Evolutionary conservation across 2,329 filamentous ascomycete genomes (phyloP).

Genomic region (Talaromyces amestolkiae): DNA sequence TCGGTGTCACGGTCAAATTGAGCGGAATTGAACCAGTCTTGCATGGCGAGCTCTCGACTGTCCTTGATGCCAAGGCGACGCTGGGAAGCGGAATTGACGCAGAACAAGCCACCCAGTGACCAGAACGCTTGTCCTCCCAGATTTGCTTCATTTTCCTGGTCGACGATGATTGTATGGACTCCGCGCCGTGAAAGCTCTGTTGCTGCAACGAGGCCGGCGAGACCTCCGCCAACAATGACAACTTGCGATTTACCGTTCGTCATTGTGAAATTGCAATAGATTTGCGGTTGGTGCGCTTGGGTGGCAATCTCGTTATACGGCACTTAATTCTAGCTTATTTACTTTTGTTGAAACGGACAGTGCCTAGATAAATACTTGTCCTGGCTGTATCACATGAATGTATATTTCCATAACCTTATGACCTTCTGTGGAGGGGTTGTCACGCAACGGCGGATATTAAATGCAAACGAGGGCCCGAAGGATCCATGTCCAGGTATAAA

Average conservation of each 20-base stretch:
- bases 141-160: constrained; percentile 58
- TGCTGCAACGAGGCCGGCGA: constrained; percentile 33
- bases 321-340: not conserved
- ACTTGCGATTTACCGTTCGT: constrained; percentile 18
- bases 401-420: not conserved
- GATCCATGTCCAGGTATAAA: not conserved
- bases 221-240: constrained; percentile 32
- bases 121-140: constrained; percentile 64
- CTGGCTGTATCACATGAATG: not conserved
- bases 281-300: too few relatives aligned
- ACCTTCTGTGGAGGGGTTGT: too few relatives aligned
- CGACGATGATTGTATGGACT: constrained; percentile 39
- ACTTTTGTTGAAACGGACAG: not conserved
- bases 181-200: constrained; percentile 30
- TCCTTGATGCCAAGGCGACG: constrained; percentile 59
- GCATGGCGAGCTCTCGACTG: constrained; percentile 55
- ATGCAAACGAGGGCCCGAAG: not conserved
- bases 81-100: constrained; percentile 58
- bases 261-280: not conserved
- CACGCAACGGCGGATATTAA: not conserved
- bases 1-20: constrained; percentile 58
- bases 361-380: not conserved
- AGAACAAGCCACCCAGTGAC: constrained; percentile 62
- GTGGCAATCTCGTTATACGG: not conserved
- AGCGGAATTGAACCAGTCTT: constrained; percentile 60